Conservation (phyloP, 1,284 basidiomycete genomes). For the Mrakiaceae sp. region DNA sequence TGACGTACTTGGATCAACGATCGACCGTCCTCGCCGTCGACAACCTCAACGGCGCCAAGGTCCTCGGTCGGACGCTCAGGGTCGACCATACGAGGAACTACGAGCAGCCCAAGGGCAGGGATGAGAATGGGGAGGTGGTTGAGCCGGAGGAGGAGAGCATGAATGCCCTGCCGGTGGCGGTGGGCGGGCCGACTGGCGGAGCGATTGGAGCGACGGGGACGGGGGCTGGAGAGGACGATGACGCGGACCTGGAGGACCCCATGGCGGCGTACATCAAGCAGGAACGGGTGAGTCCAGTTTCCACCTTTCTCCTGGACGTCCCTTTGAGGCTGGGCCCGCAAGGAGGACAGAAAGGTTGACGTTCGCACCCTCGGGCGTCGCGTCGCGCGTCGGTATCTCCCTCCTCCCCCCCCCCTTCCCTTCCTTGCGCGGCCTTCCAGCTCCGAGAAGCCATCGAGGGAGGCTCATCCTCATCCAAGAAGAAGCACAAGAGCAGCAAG, state of each 20-base stretch:
- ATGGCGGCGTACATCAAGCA: constrained; percentile 72
- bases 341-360: background rate
- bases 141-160: constrained; percentile 73
- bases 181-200: constrained; percentile 42
- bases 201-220: background rate
- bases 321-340: background rate
- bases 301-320: background rate
- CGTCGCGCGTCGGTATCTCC: constrained; percentile 2
- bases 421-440: too few species aligned
- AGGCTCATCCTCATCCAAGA: background rate
- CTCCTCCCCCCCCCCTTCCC: background rate
- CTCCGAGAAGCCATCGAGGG: background rate
- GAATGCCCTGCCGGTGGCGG: constrained; percentile 65
- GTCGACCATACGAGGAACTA: constrained; percentile 92
- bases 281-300: constrained; percentile 9
- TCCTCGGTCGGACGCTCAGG: constrained; percentile 72
- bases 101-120: constrained; percentile 52
- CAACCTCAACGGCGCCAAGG: constrained; percentile 89
- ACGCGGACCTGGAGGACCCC: constrained; percentile 89
- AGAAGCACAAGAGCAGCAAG: constrained; percentile 5
- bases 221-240: constrained; percentile 46
- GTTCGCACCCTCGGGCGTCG: background rate
- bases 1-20: constrained; percentile 98
- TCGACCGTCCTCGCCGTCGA: constrained; percentile 94
- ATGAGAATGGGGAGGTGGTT: constrained; percentile 76